Conservation (phyloP, 257 asterid species). For the Fraxinus excelsior region DNA sequence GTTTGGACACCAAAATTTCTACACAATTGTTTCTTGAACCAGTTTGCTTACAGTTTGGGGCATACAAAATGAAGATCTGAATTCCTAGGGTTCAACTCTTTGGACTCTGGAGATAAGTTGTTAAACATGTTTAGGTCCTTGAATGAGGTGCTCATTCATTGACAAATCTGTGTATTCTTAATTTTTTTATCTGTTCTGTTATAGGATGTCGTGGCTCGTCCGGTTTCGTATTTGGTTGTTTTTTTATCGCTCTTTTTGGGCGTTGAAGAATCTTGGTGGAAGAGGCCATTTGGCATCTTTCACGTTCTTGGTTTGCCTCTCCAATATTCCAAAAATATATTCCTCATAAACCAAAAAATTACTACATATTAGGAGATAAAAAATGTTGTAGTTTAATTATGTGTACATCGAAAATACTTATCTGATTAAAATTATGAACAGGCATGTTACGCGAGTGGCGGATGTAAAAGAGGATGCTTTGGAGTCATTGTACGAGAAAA, state of each 20-base stretch:
- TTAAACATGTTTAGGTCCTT: neutral
- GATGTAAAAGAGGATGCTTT: constrained; percentile 76
- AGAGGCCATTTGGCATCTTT: neutral
- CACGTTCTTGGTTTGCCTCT: neutral
- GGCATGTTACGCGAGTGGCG: constrained; percentile 75
- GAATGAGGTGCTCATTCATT: neutral
- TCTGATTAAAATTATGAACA: constrained; percentile 9
- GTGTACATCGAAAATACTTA: neutral
- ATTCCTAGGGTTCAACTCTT: neutral
- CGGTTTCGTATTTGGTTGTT: too few relatives aligned
- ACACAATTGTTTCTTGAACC: too few relatives aligned
- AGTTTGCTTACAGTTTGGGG: too few relatives aligned
- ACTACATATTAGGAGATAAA: too few relatives aligned
- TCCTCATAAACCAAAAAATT: too few relatives aligned
- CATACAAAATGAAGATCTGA: too few relatives aligned
- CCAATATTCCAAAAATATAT: too few relatives aligned
- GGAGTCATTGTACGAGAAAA: constrained; percentile 71
- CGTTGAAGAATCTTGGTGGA: neutral
- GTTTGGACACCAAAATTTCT: too few relatives aligned
- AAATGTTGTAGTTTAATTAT: neutral
- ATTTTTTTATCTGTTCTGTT: neutral
- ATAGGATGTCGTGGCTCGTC: neutral
- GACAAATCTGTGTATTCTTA: neutral
- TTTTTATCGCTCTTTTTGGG: neutral
- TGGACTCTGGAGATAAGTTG: neutral